Evolutionary conservation across 2,329 filamentous ascomycete genomes (phyloP).

Genomic region (Botryotinia calthae): DNA sequence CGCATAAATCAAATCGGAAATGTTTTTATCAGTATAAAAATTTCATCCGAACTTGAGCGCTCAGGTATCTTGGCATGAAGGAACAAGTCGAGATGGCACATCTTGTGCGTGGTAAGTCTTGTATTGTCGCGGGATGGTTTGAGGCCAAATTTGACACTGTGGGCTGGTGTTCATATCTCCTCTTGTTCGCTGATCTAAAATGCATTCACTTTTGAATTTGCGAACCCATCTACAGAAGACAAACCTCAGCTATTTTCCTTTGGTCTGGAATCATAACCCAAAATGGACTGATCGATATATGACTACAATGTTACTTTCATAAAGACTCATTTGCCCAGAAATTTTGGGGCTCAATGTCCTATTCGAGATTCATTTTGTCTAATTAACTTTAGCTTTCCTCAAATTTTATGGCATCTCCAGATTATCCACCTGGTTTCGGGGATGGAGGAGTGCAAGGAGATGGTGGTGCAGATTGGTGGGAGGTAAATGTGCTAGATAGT

Average conservation of each 20-base stretch:
- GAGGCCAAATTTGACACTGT: neutral
- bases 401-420: neutral
- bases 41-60: neutral
- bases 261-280: no score
- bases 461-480: neutral
- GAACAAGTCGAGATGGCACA: neutral
- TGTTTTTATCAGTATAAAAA: neutral
- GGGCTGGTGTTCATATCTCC: neutral
- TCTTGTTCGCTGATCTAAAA: neutral
- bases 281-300: neutral
- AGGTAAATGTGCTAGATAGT: neutral
- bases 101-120: neutral
- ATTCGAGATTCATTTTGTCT: neutral
- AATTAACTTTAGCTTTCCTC: neutral
- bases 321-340: neutral
- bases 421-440: neutral
- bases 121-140: slow-evolving; percentile 3
- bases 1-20: no score
- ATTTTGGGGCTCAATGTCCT: neutral
- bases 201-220: neutral
- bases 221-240: neutral
- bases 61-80: slow-evolving; percentile 9
- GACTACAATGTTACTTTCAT: neutral
- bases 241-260: neutral
- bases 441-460: neutral